These are phyloP conservation scores for Guyanaporus albipodus DNA, from an alignment of 768 basidiomycete species.

Conservation along the genomic window DNA sequence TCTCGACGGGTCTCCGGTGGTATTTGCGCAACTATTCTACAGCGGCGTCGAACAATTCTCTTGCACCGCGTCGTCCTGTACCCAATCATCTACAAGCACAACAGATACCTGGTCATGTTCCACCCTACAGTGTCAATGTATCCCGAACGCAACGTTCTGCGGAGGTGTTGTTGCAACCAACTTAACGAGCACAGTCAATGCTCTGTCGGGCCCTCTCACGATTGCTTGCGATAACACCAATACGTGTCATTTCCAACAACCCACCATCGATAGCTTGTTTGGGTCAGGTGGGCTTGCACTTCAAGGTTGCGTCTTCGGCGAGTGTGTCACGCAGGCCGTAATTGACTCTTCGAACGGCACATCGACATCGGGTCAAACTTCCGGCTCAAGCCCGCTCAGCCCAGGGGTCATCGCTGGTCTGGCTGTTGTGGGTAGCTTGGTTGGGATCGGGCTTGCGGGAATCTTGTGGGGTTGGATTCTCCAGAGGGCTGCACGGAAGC, in stretches of 20 bases:
- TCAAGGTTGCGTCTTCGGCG: conserved; percentile 76
- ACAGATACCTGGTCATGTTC: conserved; percentile 65
- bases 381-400: conserved; percentile 47
- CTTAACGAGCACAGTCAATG: conserved; percentile 61
- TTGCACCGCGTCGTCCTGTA: conserved; percentile 70
- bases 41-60: conserved; percentile 86
- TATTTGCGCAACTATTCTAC: conserved; percentile 74
- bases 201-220: conserved; percentile 57
- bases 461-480: conserved; percentile 57
- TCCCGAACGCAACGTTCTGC: conserved; percentile 69
- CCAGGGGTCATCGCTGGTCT: conserved; percentile 90
- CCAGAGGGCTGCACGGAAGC: conserved; percentile 60
- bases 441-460: conserved; percentile 54
- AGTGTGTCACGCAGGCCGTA: conserved; percentile 80
- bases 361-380: conserved; percentile 25
- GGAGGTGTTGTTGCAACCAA: conserved; percentile 45
- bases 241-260: conserved; percentile 76
- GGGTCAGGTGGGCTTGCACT: conserved; percentile 70
- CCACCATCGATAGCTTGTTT: conserved; percentile 61
- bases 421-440: conserved; percentile 71
- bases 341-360: conserved; percentile 54
- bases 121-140: conserved; percentile 72
- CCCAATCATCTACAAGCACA: conserved; percentile 45
- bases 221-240: conserved; percentile 64
- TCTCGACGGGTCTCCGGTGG: conserved; percentile 52